Evolutionary conservation across 2,329 filamentous ascomycete species (phyloP).

Genomic region (Colletotrichum tamarilloi): DNA sequence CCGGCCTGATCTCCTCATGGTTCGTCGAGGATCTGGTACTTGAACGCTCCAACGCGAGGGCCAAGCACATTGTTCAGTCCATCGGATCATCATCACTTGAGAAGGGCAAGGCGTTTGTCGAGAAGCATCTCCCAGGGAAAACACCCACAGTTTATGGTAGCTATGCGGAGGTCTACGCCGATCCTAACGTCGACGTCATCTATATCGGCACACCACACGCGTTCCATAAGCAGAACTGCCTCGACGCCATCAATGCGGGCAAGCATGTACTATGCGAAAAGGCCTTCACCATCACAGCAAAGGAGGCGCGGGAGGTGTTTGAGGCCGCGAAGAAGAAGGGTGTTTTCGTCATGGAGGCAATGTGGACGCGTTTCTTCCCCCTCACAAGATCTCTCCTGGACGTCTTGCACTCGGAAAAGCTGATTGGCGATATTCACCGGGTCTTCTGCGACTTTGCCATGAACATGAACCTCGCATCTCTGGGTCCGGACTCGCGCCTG

Average conservation of each 20-base stretch:
- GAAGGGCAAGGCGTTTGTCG: slow-evolving; percentile 52
- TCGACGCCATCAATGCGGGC: slow-evolving; percentile 54
- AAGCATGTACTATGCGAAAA: slow-evolving; percentile 61
- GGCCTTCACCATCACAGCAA: slow-evolving; percentile 54
- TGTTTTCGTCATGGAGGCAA: slow-evolving; percentile 58
- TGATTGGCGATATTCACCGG: slow-evolving; percentile 51
- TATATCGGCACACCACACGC: slow-evolving; percentile 59
- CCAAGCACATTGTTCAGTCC: slow-evolving; percentile 53
- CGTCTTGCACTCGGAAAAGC: slow-evolving; percentile 51
- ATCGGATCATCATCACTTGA: slow-evolving; percentile 53
- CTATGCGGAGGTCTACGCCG: slow-evolving; percentile 53
- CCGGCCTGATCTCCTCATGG: slow-evolving; percentile 38
- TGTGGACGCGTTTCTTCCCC: slow-evolving; percentile 58
- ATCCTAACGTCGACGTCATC: slow-evolving; percentile 55
- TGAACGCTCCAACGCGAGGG: slow-evolving; percentile 46
- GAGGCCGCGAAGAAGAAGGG: slow-evolving; percentile 51
- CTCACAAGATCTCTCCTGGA: slow-evolving; percentile 47
- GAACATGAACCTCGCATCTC: slow-evolving; percentile 46
- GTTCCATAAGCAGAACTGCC: slow-evolving; percentile 55
- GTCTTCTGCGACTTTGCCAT: slow-evolving; percentile 54
- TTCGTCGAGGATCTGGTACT: slow-evolving; percentile 55
- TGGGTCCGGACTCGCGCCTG: slow-evolving; percentile 46
- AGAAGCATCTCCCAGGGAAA: slow-evolving; percentile 43
- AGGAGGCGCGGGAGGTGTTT: slow-evolving; percentile 53
- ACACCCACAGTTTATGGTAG: slow-evolving; percentile 49